phyloP scores from a whole-genome alignment of 306 rosid genomes.

The Acacia acuminata region DNA sequence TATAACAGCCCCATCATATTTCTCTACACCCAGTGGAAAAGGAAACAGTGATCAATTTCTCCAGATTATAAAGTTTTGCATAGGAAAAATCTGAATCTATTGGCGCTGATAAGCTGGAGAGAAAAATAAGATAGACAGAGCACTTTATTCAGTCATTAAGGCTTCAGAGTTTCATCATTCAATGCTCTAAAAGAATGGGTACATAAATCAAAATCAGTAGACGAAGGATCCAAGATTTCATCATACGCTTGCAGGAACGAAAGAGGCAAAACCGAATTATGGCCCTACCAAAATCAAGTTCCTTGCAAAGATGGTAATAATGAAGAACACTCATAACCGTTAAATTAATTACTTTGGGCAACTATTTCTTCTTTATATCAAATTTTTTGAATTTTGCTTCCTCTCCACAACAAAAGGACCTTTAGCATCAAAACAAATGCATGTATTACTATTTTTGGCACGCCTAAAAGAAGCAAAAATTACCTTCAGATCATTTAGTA shows the following conservation, averaged over 20 bases:
- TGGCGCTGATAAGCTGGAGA: no score
- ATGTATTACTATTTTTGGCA: background rate
- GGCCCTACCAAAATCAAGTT: background rate
- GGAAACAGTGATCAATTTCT: background rate
- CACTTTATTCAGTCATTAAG: no score
- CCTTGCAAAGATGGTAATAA: background rate
- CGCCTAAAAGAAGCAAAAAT: no score
- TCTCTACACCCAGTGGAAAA: background rate
- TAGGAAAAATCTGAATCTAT: background rate
- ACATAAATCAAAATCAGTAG: background rate
- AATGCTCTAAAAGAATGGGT: background rate
- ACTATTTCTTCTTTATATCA: background rate
- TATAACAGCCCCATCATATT: no score
- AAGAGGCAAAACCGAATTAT: background rate
- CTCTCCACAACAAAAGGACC: background rate
- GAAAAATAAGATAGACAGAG: no score
- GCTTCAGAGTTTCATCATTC: background rate
- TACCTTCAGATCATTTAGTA: no score
- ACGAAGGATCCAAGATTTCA: background rate
- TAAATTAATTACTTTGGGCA: no score
- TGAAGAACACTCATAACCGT: background rate
- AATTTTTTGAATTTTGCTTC: no score
- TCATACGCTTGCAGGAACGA: background rate
- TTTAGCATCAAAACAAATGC: background rate
- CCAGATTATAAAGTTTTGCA: background rate